These are phyloP conservation scores for Salvia rosmarinus DNA, from an alignment of 257 asterid genomes.

Conservation along the genomic window DNA sequence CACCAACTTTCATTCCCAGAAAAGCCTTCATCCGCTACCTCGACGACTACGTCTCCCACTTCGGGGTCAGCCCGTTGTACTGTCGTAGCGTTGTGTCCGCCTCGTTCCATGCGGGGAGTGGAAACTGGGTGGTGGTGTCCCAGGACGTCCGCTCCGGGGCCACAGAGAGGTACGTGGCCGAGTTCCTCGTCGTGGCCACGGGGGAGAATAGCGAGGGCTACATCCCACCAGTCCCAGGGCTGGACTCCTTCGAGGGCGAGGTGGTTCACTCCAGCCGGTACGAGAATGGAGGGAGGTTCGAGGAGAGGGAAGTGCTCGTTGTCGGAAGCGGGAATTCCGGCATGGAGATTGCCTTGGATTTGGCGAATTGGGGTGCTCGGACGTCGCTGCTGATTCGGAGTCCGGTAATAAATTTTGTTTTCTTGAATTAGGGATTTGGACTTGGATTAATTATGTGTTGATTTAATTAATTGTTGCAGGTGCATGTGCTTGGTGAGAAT, in stretches of 20 bases:
- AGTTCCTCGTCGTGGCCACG: conserved; percentile 54
- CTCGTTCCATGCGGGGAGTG: background rate
- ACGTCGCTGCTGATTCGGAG: conserved; percentile 53
- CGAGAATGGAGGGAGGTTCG: conserved; percentile 36
- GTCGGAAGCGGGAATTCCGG: conserved; percentile 80
- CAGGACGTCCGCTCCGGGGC: background rate
- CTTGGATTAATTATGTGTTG: background rate
- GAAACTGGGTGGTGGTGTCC: conserved; percentile 42
- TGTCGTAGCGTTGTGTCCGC: conserved; percentile 36
- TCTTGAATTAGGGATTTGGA: background rate
- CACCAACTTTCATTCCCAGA: conserved; percentile 50
- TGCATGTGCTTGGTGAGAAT: conserved; percentile 48
- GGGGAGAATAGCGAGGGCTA: conserved; percentile 54
- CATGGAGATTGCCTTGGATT: conserved; percentile 69
- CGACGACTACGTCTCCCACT: conserved; percentile 41
- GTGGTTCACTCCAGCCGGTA: conserved; percentile 48
- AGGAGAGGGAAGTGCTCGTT: conserved; percentile 42
- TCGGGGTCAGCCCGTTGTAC: conserved; percentile 34
- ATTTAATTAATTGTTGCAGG: conserved; percentile 30
- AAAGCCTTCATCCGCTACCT: conserved; percentile 44
- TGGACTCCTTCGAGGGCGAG: conserved; percentile 45
- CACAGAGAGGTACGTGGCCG: conserved; percentile 33
- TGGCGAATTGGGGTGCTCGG: conserved; percentile 48
- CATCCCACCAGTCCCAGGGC: conserved; percentile 43
- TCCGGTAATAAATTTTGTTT: conserved; percentile 42